A percentile compares a stretch with the other conserved stretches of the same genome.
Evolutionary conservation across 352 stramenopile genomes (phyloP).

Genomic region (Globisporangium paroecandrum): DNA sequence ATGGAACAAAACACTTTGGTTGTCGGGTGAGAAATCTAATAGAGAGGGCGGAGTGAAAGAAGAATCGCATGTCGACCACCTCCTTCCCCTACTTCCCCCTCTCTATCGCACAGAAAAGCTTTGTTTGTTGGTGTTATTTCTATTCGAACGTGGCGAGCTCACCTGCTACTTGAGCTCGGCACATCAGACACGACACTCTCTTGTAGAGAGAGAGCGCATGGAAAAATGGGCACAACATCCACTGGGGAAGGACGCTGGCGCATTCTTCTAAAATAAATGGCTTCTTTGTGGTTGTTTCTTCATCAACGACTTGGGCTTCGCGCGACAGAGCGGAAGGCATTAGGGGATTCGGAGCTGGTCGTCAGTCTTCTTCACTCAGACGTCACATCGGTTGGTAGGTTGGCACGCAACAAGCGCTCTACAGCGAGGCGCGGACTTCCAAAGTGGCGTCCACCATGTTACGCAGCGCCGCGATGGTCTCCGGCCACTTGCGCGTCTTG

Average conservation of each 20-base stretch:
- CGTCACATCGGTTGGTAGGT: background rate
- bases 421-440: constrained; percentile 65
- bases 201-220: background rate
- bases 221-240: constrained; percentile 2
- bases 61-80: background rate
- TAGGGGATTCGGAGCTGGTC: background rate
- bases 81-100: background rate
- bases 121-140: constrained; percentile 4
- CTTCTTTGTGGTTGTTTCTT: background rate
- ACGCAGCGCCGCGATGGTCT: constrained; percentile 84
- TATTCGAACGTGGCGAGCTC: constrained; percentile 17
- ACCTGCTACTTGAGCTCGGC: constrained; percentile 23
- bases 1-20: background rate
- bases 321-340: background rate
- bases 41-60: background rate
- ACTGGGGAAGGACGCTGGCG: background rate
- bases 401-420: constrained; percentile 16
- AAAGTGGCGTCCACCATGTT: constrained; percentile 88
- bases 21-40: background rate
- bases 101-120: background rate
- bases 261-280: constrained; percentile 17
- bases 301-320: background rate
- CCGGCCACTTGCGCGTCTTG: constrained; percentile 91
- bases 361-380: background rate
- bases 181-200: constrained; percentile 3